Base-by-base conservation (phyloP, 768 basidiomycete species). In the Mycena indigotica region DNA sequence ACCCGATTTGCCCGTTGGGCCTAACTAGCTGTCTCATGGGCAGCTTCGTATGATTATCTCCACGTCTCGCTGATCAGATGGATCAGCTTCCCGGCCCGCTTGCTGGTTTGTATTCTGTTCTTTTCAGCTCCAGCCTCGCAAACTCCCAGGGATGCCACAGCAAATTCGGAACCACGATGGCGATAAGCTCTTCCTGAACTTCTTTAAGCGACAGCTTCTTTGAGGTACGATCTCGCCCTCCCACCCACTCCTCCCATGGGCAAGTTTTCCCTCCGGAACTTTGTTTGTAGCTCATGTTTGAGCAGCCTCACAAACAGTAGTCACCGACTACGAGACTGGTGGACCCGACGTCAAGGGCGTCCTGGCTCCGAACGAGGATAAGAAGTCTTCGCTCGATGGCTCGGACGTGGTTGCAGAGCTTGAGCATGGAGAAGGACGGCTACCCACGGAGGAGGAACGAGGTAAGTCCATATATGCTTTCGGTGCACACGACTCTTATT, bases 271-370 rank as follows among this genome's bases (percentile, higher is more conserved):
- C 28, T 10, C 16, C 13, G 6, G 12, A 12, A 29, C 5, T 32
- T n/a, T n/a, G n/a, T 35, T 12, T 8, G 39, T 23, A 15, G 2
- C 28, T 44, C 21, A n/a, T 23, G 49, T 40, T 41, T 46, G 26
- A 29, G 24, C 21, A 60, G 59, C 51, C 19, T 48, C 59, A 2
- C 50, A 24, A 35, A 46, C 38, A 32, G 51, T 53, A 30, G 49
- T 56, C 30, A 32, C 26, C 50, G 55, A 56, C 54, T 53, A 60
- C 28, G 59, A 60, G 46, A 60, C 55, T 2, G 55, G 59, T n/a
- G 55, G 59, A n/a, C 54, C 51, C 10, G 58, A 60, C 50, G 58
- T 56, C n/a, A 56, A 52, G 50, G 59, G 51, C 15, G 51, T 60
- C 21, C 21, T 60, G 54, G 39, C 41, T 2, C 19, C 38, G 23